A percentile compares a stretch with the other conserved stretches of the same genome.
Evolutionary conservation across 352 stramenopile genomes (phyloP).

Genomic region (Aphanomyces stellatus): DNA sequence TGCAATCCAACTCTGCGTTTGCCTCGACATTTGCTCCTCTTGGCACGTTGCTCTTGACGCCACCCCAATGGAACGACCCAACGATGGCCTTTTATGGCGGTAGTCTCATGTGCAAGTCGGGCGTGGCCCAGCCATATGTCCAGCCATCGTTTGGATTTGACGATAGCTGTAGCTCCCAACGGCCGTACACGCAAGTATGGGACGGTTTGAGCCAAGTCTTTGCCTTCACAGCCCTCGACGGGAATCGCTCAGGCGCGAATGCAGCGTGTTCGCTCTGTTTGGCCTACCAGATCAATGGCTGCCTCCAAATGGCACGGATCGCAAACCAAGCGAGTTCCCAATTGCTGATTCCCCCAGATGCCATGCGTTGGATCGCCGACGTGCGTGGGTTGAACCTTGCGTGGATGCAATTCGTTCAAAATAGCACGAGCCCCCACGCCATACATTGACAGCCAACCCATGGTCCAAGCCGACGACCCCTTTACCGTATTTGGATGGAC

Average conservation of each 20-base stretch:
- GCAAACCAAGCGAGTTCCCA: background rate
- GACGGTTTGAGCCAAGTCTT: background rate
- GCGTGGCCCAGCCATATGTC: slow-evolving; percentile 1
- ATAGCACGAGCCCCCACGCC: background rate
- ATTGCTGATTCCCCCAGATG: background rate
- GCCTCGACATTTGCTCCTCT: too few relatives aligned
- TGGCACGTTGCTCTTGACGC: background rate
- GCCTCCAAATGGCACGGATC: background rate
- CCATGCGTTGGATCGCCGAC: background rate
- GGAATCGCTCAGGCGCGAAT: background rate
- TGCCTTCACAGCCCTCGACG: background rate
- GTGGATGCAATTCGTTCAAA: slow-evolving; percentile 10
- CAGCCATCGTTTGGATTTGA: slow-evolving; percentile 18
- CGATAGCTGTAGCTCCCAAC: background rate
- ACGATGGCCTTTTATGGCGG: background rate
- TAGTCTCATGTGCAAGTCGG: background rate
- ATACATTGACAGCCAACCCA: background rate
- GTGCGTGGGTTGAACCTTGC: background rate
- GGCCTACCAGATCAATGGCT: background rate
- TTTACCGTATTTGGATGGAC: slow-evolving; percentile 11
- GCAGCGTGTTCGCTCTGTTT: background rate
- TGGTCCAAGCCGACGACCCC: background rate
- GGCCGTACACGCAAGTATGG: background rate
- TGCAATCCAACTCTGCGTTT: background rate
- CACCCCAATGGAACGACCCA: background rate